Conservation (phyloP, 202 grass and related monocot species). For the Panicum hallii region DNA sequence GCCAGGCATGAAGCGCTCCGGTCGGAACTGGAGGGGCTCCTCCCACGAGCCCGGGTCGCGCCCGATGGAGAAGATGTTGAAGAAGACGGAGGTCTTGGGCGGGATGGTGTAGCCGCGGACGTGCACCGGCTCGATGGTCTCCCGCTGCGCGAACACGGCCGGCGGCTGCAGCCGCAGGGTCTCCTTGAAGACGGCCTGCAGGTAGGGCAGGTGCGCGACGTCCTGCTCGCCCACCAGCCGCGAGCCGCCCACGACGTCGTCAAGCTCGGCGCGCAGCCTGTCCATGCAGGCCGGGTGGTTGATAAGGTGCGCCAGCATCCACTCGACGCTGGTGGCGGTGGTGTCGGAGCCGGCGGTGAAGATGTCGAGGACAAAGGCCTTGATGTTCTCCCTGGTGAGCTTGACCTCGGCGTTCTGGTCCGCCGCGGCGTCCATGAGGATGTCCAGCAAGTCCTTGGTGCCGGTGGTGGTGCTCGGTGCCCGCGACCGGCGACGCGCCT, state of each 20-base stretch:
- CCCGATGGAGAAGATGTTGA: constrained; percentile 68
- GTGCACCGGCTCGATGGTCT: constrained; percentile 34
- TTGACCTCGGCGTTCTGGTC: constrained; percentile 58
- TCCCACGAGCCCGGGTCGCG: constrained; percentile 46
- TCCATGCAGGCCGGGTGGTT: constrained; percentile 57
- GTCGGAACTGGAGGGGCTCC: constrained; percentile 57
- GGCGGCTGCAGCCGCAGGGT: constrained; percentile 58
- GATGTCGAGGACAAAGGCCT: constrained; percentile 81
- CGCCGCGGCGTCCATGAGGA: constrained; percentile 59
- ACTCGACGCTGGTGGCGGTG: constrained; percentile 69
- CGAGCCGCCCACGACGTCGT: constrained; percentile 47
- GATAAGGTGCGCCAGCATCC: constrained; percentile 77
- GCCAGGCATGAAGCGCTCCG: constrained; percentile 60
- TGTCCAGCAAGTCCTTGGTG: constrained; percentile 72
- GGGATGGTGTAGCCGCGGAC: constrained; percentile 56
- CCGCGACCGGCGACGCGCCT: not conserved
- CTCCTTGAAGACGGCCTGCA: constrained; percentile 66
- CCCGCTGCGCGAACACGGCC: constrained; percentile 42
- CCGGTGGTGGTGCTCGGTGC: not conserved
- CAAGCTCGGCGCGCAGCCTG: constrained; percentile 53
- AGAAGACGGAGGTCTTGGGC: constrained; percentile 46
- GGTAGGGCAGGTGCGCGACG: constrained; percentile 59
- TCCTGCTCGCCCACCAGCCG: constrained; percentile 57
- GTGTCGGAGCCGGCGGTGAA: constrained; percentile 66
- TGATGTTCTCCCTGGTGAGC: constrained; percentile 78